Evolutionary conservation across 371 early-diverging fungal genomes (phyloP).

Genomic region (Nematocida parisii): DNA sequence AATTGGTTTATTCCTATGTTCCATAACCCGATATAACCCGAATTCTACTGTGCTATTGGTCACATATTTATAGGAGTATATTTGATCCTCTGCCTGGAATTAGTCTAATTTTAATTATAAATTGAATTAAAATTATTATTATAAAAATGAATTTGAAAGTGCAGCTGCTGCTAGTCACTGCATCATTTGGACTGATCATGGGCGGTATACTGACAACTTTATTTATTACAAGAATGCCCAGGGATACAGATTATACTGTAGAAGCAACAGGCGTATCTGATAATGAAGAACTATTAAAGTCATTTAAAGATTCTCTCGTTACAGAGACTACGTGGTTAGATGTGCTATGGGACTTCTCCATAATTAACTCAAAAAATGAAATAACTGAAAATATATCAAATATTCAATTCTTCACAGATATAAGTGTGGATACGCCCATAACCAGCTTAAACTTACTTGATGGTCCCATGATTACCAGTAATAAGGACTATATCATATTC

Average conservation of each 20-base stretch:
- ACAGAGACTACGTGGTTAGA: conserved; percentile 10
- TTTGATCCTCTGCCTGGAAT: too few species aligned
- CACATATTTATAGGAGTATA: too few species aligned
- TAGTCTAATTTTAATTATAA: too few species aligned
- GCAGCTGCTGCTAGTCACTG: background rate
- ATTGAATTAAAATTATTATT: too few species aligned
- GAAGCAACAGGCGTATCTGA: background rate
- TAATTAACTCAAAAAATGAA: conserved; percentile 31
- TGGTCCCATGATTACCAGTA: background rate
- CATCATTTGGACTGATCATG: background rate
- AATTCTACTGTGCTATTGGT: too few species aligned
- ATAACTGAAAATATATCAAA: background rate
- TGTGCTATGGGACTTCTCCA: conserved; percentile 32
- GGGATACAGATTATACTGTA: conserved; percentile 9
- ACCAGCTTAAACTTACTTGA: conserved; percentile 14
- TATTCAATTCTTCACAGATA: conserved; percentile 2
- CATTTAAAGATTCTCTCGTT: too few species aligned
- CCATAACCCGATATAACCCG: too few species aligned
- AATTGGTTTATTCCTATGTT: too few species aligned
- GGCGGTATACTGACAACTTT: background rate
- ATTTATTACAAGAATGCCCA: conserved; percentile 25
- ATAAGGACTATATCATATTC: conserved; percentile 28
- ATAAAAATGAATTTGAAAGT: conserved; percentile 21
- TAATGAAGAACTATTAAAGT: background rate
- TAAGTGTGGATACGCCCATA: background rate